These are phyloP conservation scores for Trypanosoma grayi DNA, from an alignment of 208 protist species.

Conservation along the genomic window DNA sequence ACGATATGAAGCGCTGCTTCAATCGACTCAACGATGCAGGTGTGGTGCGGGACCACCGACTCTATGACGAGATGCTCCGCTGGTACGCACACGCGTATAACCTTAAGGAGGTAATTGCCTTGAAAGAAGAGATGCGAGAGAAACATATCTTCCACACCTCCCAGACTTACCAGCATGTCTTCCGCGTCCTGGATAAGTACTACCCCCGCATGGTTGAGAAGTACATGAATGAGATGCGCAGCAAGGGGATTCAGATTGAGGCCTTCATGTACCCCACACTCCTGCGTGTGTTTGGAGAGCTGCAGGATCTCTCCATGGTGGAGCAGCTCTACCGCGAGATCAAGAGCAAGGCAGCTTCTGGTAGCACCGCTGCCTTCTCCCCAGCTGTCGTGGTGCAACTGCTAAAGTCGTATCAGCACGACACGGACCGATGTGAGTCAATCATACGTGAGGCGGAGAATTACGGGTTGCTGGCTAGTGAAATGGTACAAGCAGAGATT, in stretches of 20 bases:
- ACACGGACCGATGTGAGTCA: slow-evolving; percentile 41
- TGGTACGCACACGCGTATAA: slow-evolving; percentile 87
- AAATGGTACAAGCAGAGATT: slow-evolving; percentile 79
- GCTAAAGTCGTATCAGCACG: slow-evolving; percentile 50
- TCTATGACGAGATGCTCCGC: slow-evolving; percentile 89
- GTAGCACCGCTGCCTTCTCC: slow-evolving; percentile 38
- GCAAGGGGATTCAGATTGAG: slow-evolving; percentile 72
- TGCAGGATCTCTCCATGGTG: slow-evolving; percentile 54
- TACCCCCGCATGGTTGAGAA: slow-evolving; percentile 88
- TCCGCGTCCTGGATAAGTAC: slow-evolving; percentile 86
- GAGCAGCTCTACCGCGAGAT: slow-evolving; percentile 80
- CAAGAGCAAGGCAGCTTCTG: slow-evolving; percentile 39
- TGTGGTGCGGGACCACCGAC: slow-evolving; percentile 55
- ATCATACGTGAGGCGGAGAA: slow-evolving; percentile 71
- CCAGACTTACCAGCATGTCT: slow-evolving; percentile 80
- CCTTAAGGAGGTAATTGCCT: slow-evolving; percentile 80
- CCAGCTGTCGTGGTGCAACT: slow-evolving; percentile 63
- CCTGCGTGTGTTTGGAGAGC: slow-evolving; percentile 77
- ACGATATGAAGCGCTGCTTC: slow-evolving; percentile 76
- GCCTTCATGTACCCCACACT: slow-evolving; percentile 84
- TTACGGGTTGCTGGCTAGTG: slow-evolving; percentile 59
- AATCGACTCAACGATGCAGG: slow-evolving; percentile 46
- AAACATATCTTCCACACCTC: slow-evolving; percentile 74
- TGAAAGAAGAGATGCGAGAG: slow-evolving; percentile 88
- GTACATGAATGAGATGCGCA: slow-evolving; percentile 82